These are phyloP conservation scores for Xylariales sp. DNA, from an alignment of 2,329 filamentous ascomycete species.

Conservation along the genomic window DNA sequence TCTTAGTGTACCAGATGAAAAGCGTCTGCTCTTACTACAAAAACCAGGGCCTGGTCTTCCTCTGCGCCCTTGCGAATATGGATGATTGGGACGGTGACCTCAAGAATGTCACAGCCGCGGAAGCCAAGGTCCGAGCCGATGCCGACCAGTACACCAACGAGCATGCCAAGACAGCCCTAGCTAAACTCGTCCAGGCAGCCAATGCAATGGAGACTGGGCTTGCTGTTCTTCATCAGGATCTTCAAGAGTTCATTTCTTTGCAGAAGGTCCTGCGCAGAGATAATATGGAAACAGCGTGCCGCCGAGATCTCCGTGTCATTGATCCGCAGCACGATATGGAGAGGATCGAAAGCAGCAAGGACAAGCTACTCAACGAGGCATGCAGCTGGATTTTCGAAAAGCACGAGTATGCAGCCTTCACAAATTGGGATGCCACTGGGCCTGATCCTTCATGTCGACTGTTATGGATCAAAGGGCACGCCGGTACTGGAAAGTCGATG, in stretches of 20 bases:
- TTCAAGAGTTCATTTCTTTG: background rate
- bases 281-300: background rate
- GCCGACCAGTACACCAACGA: background rate
- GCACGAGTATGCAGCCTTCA: no score
- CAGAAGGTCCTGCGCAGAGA: background rate
- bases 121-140: background rate
- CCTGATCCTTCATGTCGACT: background rate
- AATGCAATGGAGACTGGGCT: background rate
- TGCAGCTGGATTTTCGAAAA: background rate
- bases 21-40: background rate
- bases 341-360: background rate
- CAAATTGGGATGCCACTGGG: no score
- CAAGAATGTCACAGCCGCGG: background rate
- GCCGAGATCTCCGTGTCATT: background rate
- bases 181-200: background rate
- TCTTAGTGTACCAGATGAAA: background rate
- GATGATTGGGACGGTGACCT: background rate
- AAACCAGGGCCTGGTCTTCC: background rate
- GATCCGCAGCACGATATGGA: background rate
- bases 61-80: background rate
- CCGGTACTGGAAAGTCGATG: background rate
- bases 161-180: background rate
- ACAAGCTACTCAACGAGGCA: background rate
- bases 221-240: background rate
- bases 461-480: background rate